phyloP scores from a whole-genome alignment of 768 basidiomycete genomes.

The Boletus vermiculosoides region DNA sequence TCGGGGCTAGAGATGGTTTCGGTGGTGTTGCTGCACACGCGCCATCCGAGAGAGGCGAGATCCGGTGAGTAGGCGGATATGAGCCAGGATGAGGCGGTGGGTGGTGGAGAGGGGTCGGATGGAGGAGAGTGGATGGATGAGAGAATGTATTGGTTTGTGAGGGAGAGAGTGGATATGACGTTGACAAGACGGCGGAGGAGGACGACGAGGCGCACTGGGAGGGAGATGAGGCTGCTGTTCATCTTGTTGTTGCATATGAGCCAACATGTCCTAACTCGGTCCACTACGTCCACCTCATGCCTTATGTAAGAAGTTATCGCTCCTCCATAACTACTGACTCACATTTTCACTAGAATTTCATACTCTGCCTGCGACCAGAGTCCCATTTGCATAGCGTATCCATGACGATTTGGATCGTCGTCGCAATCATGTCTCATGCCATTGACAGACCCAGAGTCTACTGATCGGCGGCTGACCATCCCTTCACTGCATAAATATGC shows the following conservation, averaged over 20 bases:
- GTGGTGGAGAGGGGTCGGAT: not conserved
- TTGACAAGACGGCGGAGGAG: slow-evolving; percentile 67
- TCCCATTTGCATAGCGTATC: no score
- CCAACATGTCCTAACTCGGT: not conserved
- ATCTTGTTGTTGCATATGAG: slow-evolving; percentile 18
- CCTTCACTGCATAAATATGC: not conserved
- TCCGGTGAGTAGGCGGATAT: slow-evolving; percentile 6
- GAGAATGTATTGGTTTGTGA: slow-evolving; percentile 49
- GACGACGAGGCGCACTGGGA: slow-evolving; percentile 59
- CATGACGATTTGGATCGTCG: no score
- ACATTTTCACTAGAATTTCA: no score
- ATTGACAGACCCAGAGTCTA: not conserved
- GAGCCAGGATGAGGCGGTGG: slow-evolving; percentile 15
- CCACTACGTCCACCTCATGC: not conserved
- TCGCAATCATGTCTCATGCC: no score
- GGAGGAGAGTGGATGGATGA: not conserved
- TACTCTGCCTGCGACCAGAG: no score
- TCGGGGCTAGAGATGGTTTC: not conserved
- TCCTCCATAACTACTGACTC: no score
- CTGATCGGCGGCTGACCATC: slow-evolving; percentile 7
- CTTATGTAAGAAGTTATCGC: slow-evolving; percentile 8
- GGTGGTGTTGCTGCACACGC: not conserved
- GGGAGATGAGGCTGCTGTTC: slow-evolving; percentile 38
- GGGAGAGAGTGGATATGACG: slow-evolving; percentile 65
- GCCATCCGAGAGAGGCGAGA: not conserved